Conservation (phyloP, 257 asterid species). For the Solanum rostratum region DNA sequence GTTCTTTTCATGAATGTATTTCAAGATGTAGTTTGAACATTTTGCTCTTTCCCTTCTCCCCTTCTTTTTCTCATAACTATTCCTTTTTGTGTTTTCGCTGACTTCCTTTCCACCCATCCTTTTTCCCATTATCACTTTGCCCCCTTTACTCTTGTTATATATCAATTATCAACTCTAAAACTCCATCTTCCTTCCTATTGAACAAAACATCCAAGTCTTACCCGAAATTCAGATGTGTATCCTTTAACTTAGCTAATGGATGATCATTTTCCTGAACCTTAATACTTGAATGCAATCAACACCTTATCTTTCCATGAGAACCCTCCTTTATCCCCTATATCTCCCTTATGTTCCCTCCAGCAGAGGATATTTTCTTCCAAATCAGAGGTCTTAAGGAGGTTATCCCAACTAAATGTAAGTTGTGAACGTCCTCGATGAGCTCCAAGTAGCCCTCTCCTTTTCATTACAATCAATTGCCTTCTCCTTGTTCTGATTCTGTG, state of each 20-base stretch:
- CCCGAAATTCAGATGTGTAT: not conserved
- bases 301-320: not conserved
- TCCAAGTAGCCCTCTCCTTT: not conserved
- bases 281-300: not conserved
- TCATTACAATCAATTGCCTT: not conserved
- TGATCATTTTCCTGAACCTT: not conserved
- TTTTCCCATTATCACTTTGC: not conserved
- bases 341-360: not conserved
- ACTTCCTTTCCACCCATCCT: not conserved
- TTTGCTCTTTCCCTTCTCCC: not conserved
- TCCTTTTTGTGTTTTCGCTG: not conserved
- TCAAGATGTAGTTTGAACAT: not conserved
- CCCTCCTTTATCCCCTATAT: not conserved
- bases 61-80: not conserved
- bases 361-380: not conserved
- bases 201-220: not conserved
- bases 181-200: not conserved
- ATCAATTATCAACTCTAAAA: not conserved
- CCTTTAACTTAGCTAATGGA: not conserved
- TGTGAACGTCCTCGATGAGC: not conserved
- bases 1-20: not conserved
- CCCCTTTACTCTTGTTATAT: not conserved
- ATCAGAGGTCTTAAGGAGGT: not conserved
- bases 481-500: not conserved
- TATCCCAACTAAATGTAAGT: not conserved